Base-by-base conservation (phyloP, 345 rosid genomes). In the Gossypium thurberi region DNA sequence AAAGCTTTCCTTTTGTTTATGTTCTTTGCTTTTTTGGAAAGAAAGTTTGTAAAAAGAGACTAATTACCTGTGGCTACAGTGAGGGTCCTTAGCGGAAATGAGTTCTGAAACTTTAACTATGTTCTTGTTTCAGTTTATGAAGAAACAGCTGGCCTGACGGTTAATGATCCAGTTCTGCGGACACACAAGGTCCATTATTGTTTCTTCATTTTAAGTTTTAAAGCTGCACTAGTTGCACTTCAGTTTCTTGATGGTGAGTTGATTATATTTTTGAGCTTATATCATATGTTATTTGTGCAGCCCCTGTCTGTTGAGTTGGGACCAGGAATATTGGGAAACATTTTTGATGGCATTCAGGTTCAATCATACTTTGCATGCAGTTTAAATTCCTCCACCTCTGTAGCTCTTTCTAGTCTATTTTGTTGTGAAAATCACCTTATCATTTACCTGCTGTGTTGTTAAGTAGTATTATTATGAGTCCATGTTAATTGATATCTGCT, bases 291-390 rank as follows among this genome's bases (percentile, higher is more conserved):
- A 74, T 80, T 74, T 59, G 78, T 88, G 21, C 92, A 91, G 99
- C 99, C 99, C 66, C 83, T 96, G 52, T 93, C 99, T 6, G 97
- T 93, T 82, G 98, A 96, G 87, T 78, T 96, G 77, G 99, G 99
- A 76, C 98, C 99, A 42, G 99, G 99, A 84, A 96, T 96, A 53
- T 80, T 96, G 84, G 99, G 98, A 75, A 93, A 93, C 81, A 96
- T 93, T 72, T 93, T 96, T 76, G 99, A 96, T 75, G 99, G 99
- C 59, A 93, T 96, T 87, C 98, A 96, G 98, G 99, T 96, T 69
- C 76, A 80, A 74, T 51, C 77, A 70, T 47, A 71, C 46, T 51
- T 75, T 6, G 10, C 18, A 3, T 18, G 46, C 40, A n/a, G 37
- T 40, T 73, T 15, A 40, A 53, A 26, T 44, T 53, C 20, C 18